Evolutionary conservation across 495 filamentous ascomycete genomes (phyloP).

Genomic region (Aspergillus olivimuriae): DNA sequence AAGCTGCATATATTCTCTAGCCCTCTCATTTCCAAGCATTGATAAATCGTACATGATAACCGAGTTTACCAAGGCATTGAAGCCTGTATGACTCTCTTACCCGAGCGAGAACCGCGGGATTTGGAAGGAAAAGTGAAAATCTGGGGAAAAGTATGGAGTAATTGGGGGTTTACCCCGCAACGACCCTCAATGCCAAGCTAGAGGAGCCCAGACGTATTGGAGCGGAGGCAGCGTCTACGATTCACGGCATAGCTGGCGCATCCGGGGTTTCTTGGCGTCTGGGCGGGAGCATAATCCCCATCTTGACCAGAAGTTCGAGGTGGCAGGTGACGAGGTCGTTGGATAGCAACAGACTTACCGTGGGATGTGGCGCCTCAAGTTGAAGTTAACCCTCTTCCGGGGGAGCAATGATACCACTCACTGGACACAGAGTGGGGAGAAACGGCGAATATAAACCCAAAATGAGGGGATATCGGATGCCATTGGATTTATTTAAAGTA

Average conservation of each 20-base stretch:
- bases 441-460: too few relatives aligned
- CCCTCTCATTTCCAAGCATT: background rate
- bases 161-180: slow-evolving; percentile 7
- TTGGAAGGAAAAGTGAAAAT: slow-evolving; percentile 3
- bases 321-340: background rate
- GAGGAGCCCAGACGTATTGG: background rate
- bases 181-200: slow-evolving; percentile 8
- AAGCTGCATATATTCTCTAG: background rate
- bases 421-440: too few relatives aligned
- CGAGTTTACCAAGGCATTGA: background rate
- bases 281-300: background rate
- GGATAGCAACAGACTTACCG: too few relatives aligned
- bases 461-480: too few relatives aligned
- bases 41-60: background rate
- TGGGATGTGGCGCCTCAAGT: too few relatives aligned
- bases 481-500: too few relatives aligned
- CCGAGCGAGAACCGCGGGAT: slow-evolving; percentile 3
- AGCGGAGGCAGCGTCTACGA: background rate
- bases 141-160: slow-evolving; percentile 1
- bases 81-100: background rate
- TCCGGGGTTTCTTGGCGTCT: background rate
- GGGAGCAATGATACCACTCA: too few relatives aligned
- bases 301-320: background rate
- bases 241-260: background rate
- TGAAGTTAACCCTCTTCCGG: too few relatives aligned